phyloP scores from a whole-genome alignment of 176 grass and related monocot species.

The Ampelocalamus luodianensis region DNA sequence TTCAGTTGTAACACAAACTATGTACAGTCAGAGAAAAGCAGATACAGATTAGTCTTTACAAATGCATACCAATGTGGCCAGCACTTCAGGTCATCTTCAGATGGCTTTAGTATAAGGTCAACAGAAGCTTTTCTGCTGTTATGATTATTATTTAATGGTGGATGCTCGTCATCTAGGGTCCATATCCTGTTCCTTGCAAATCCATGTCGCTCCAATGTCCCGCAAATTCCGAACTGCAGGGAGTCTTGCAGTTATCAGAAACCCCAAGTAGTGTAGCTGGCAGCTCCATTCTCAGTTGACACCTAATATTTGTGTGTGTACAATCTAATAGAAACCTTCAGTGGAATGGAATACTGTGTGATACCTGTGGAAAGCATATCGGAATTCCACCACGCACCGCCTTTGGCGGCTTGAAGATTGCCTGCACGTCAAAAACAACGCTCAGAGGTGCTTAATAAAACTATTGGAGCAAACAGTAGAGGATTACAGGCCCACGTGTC shows the following conservation, averaged over 20 bases:
- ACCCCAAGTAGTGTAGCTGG: neutral
- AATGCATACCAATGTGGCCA: constrained; percentile 85
- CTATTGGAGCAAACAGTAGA: neutral
- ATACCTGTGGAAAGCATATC: constrained; percentile 93
- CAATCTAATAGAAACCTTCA: neutral
- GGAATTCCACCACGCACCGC: constrained; percentile 90
- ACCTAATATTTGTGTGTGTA: neutral
- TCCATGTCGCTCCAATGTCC: constrained; percentile 80
- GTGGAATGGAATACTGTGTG: neutral
- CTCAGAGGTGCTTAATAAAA: constrained; percentile 10
- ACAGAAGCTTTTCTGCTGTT: constrained; percentile 53
- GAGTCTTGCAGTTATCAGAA: constrained; percentile 21
- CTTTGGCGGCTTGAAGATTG: constrained; percentile 81
- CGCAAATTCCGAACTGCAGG: constrained; percentile 74
- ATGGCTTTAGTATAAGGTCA: constrained; percentile 85
- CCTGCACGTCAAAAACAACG: constrained; percentile 52
- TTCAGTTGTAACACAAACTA: constrained; percentile 30
- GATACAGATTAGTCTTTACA: constrained; percentile 1
- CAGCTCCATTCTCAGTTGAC: neutral
- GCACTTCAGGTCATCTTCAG: constrained; percentile 83
- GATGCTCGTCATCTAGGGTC: constrained; percentile 66
- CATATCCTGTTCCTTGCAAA: constrained; percentile 94
- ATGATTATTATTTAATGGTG: constrained; percentile 41
- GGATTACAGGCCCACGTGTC: neutral
- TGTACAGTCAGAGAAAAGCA: neutral